phyloP scores from a whole-genome alignment of 2,329 filamentous ascomycete genomes.

The Aspergillus ustus region DNA sequence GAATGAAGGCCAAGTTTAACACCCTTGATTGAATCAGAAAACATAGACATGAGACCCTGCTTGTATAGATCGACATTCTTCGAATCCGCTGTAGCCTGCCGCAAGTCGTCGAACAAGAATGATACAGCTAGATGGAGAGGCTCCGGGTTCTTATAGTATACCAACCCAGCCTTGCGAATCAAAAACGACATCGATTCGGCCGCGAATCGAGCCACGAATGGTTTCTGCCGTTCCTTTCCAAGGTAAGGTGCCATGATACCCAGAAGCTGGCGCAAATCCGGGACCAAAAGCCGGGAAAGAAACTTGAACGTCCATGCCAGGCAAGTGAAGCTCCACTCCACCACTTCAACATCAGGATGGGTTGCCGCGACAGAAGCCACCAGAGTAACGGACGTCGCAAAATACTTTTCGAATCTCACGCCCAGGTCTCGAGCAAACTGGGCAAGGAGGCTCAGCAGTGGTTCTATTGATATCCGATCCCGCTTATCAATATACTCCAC shows the following conservation, averaged over 20 bases:
- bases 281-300: constrained; percentile 81
- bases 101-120: constrained; percentile 73
- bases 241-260: constrained; percentile 82
- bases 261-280: constrained; percentile 83
- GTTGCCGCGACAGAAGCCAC: constrained; percentile 79
- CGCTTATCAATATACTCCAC: constrained; percentile 75
- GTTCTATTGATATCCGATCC: constrained; percentile 81
- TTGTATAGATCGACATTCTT: constrained; percentile 66
- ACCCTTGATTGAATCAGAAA: constrained; percentile 77
- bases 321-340: constrained; percentile 96
- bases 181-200: constrained; percentile 95
- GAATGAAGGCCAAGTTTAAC: constrained; percentile 64
- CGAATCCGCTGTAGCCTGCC: constrained; percentile 35
- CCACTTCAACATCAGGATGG: constrained; percentile 80
- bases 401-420: constrained; percentile 84
- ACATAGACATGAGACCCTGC: constrained; percentile 88
- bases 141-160: constrained; percentile 71
- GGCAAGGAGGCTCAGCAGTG: constrained; percentile 82
- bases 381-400: constrained; percentile 72
- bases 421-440: constrained; percentile 96
- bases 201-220: constrained; percentile 87
- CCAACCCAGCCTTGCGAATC: constrained; percentile 81
- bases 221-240: constrained; percentile 79
- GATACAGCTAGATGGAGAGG: constrained; percentile 73
- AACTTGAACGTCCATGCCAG: constrained; percentile 98